Base-by-base conservation (phyloP, 805 yeast genomes). In the Candida oleophila region DNA sequence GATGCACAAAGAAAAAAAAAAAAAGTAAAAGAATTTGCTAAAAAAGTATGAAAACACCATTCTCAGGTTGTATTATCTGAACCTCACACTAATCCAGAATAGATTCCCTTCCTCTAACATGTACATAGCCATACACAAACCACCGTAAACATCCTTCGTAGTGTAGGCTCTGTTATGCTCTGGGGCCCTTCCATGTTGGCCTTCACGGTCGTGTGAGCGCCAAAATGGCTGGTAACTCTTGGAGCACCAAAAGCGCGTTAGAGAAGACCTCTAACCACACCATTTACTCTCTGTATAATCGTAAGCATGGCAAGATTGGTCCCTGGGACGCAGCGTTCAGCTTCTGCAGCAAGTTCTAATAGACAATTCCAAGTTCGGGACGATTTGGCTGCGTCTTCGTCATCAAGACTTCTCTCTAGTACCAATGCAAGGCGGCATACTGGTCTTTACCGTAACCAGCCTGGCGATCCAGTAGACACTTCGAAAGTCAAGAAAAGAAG, bases 401-500 rank as follows among this genome's bases (percentile, higher is more conserved):
- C 43, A 4, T 30, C 35, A 4, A 9, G 21, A 4, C 40, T 18
- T n/a, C 30, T n/a, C n/a, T 15, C 37, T 4, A 7, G 22, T 7
- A 19, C 43, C 33, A 19, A 19, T 22, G 41, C 22, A 33, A 44
- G 32, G 41, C 28, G 38, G 35, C 22, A 41, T 15, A 57, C 69
- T 16, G 82, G 79, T 9, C 57, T 74, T 20, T 56, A 64, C 54
- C 65, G 76, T 56, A 79, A 78, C 46, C 71, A 69, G 47, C 85
- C 85, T 1, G 84, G 85, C 0, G 83, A 79, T 53, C 81, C 83
- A 19, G 59, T 49, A 32, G 38, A 46, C 3, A 49, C 54, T 7
- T n/a, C 39, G 8, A 36, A 36, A 20, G 52, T 53, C 2, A 54
- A 57, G 12, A 48, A 60, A 11, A 66, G 77, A 53, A 59, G 80